Conservation (phyloP, 2,329 filamentous ascomycete genomes). For the Teratosphaeria pseudoeucalypti region DNA sequence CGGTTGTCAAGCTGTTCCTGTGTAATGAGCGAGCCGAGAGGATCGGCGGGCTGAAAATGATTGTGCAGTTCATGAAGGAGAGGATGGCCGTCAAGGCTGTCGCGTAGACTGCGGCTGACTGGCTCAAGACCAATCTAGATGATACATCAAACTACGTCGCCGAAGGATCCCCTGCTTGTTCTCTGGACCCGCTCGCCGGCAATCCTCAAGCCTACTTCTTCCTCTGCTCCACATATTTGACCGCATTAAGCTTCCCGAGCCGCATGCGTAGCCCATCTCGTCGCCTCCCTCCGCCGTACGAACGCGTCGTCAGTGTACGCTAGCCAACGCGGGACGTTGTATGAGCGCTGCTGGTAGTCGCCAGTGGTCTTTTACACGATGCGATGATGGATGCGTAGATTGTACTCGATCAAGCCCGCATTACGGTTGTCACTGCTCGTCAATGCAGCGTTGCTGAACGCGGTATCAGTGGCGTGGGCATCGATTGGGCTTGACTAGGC, state of each 20-base stretch:
- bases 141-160: no score
- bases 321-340: neutral
- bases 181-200: no score
- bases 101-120: neutral
- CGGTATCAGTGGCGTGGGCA: no score
- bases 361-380: neutral
- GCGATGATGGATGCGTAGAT: neutral
- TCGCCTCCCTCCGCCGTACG: neutral
- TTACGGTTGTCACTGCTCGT: neutral
- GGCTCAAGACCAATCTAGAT: no score
- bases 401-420: neutral
- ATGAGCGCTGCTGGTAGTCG: neutral
- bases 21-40: conserved; percentile 37
- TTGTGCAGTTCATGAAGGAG: conserved; percentile 25
- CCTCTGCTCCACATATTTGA: neutral
- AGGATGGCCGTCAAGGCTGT: neutral
- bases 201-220: neutral
- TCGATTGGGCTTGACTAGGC: no score
- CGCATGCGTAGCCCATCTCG: neutral
- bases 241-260: neutral
- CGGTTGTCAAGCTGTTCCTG: conserved; percentile 55
- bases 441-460: neutral
- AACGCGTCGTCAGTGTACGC: neutral
- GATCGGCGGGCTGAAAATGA: conserved; percentile 36
- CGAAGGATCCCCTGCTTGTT: no score